Conservation (phyloP, 164 flowering plant genomes). For the Liriodendron chinense region DNA sequence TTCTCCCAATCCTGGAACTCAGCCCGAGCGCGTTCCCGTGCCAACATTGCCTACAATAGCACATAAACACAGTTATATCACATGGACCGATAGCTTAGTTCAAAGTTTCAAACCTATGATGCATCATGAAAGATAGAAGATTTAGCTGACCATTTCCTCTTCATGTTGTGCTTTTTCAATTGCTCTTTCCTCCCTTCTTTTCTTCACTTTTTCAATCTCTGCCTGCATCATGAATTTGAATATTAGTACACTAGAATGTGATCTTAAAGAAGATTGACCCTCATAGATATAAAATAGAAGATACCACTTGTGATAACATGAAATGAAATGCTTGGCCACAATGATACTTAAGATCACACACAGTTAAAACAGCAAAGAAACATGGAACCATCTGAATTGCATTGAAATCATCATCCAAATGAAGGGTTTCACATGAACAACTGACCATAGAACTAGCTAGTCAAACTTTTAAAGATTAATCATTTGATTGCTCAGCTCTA, state of each 20-base stretch:
- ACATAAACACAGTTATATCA: background rate
- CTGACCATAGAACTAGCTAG: background rate
- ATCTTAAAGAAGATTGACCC: background rate
- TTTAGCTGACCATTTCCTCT: conserved; percentile 83
- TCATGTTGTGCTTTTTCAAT: conserved; percentile 91
- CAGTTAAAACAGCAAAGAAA: too few relatives aligned
- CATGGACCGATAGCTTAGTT: background rate
- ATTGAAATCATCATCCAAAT: background rate
- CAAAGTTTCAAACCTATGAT: conserved; percentile 1
- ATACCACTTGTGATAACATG: background rate
- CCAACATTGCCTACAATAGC: conserved; percentile 57
- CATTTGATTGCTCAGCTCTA: too few relatives aligned
- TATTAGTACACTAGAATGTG: background rate
- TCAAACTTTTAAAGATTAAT: too few relatives aligned
- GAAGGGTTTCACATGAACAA: background rate
- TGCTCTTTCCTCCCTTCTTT: conserved; percentile 94
- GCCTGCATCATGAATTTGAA: conserved; percentile 44
- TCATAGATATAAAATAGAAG: background rate
- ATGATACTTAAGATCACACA: background rate
- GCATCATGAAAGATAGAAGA: background rate
- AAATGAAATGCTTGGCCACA: background rate
- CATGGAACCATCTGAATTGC: too few relatives aligned
- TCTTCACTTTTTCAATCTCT: conserved; percentile 91
- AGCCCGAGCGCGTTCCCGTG: conserved; percentile 95
- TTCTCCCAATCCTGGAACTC: conserved; percentile 99